Percentiles rank a stretch among this genome's conserved stretches.
Evolutionary conservation across 176 grass and related monocot species (phyloP).

Genomic region (Puccinellia tenuiflora): DNA sequence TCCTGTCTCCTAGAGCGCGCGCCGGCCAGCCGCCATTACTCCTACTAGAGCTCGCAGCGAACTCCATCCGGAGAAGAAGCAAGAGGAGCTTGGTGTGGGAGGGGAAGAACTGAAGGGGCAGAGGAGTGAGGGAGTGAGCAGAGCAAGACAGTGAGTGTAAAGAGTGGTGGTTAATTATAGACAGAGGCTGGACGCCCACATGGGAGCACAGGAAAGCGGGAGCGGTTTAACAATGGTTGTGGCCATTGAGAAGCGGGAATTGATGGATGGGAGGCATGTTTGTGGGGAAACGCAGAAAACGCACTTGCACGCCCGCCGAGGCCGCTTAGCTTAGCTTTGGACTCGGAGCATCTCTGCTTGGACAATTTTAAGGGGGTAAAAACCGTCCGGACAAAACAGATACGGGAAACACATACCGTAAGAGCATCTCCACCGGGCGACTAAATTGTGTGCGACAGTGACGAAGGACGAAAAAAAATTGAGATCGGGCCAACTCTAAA

Average conservation of each 20-base stretch:
- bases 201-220: conserved; percentile 12
- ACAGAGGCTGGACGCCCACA: conserved; percentile 8
- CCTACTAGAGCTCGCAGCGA: conserved; percentile 1
- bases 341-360: no score
- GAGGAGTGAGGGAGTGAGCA: neutral
- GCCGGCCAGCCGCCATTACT: neutral
- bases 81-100: neutral
- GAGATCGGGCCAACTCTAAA: no score
- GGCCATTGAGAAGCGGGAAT: neutral
- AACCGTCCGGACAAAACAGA: no score
- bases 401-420: no score
- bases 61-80: conserved; percentile 7
- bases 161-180: conserved; percentile 36
- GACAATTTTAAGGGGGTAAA: no score
- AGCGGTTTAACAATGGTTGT: conserved; percentile 29
- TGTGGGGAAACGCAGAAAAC: conserved; percentile 57
- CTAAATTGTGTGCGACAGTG: no score
- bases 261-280: conserved; percentile 44
- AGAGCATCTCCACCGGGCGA: no score
- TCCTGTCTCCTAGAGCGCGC: neutral
- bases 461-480: no score
- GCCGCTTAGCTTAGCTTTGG: neutral
- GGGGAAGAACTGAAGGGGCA: neutral
- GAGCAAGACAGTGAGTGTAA: neutral
- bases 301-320: conserved; percentile 42